phyloP scores from a whole-genome alignment of 257 asterid genomes.

The Forsythia viridissima region DNA sequence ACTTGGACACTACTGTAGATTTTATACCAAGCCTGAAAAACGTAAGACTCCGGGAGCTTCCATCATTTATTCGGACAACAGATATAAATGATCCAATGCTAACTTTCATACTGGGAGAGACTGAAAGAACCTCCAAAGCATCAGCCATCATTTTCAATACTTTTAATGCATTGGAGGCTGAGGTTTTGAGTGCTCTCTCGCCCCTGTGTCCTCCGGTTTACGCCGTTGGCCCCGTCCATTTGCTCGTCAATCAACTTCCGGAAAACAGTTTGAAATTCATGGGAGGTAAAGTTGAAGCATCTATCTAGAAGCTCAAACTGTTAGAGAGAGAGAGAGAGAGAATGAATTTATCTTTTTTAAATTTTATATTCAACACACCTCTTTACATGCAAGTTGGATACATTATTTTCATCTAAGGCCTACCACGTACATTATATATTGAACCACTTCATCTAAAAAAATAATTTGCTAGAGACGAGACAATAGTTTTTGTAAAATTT shows the following conservation, averaged over 20 bases:
- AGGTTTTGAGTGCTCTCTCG: conserved; percentile 8
- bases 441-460: too few relatives aligned
- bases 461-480: background rate
- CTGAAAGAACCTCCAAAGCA: conserved; percentile 15
- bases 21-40: conserved; percentile 21
- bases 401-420: too few relatives aligned
- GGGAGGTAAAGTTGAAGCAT: background rate
- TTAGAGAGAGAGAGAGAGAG: background rate
- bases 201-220: conserved; percentile 16
- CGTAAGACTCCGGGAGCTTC: conserved; percentile 11
- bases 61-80: conserved; percentile 20
- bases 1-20: conserved; percentile 23
- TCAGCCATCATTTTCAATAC: conserved; percentile 28
- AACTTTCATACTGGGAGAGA: conserved; percentile 13
- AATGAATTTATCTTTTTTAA: too few relatives aligned
- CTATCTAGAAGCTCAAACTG: too few relatives aligned
- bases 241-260: background rate
- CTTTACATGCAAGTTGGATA: too few relatives aligned
- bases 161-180: conserved; percentile 20
- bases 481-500: too few relatives aligned
- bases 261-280: conserved; percentile 5
- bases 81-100: conserved; percentile 17
- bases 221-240: conserved; percentile 23
- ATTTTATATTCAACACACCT: background rate
- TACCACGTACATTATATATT: too few relatives aligned